Percentiles rank a stretch among this genome's conserved stretches.
Conservation (phyloP, 1,139 yeast genomes). For the Pneumocystis murina region DNA sequence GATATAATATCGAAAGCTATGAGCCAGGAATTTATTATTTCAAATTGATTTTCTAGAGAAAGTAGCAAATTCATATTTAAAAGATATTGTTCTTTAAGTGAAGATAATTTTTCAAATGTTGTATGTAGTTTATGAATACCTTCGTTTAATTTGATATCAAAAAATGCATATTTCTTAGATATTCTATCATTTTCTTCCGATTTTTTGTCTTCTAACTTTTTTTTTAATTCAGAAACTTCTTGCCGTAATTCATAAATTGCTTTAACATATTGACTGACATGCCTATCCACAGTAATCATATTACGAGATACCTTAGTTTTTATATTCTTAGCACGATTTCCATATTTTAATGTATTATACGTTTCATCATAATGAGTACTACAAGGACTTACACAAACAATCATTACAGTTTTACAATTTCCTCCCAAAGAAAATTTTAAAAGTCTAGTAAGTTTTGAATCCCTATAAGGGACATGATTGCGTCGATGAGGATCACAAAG, state of each 20-base stretch:
- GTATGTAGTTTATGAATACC: background rate
- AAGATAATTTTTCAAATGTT: background rate
- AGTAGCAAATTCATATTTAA: background rate
- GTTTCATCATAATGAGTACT: conserved; percentile 69
- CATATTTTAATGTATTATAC: conserved; percentile 73
- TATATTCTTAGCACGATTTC: conserved; percentile 84
- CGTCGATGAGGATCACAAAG: conserved; percentile 56
- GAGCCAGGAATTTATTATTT: background rate
- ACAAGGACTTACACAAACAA: conserved; percentile 55
- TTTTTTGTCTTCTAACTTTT: conserved; percentile 18
- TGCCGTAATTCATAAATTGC: conserved; percentile 72
- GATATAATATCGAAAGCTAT: background rate
- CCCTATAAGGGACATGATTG: conserved; percentile 79
- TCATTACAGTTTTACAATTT: conserved; percentile 67
- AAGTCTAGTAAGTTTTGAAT: conserved; percentile 74
- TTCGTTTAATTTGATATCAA: background rate
- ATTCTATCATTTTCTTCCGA: background rate
- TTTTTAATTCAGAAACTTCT: conserved; percentile 57
- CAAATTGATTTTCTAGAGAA: background rate
- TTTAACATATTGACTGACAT: conserved; percentile 73
- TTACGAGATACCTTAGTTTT: conserved; percentile 68
- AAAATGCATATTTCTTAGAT: background rate
- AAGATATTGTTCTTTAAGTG: background rate
- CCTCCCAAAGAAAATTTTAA: conserved; percentile 89
- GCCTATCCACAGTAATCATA: conserved; percentile 63